Conservation (phyloP, 2,329 filamentous ascomycete genomes). For the Tolypocladium nubicola region DNA sequence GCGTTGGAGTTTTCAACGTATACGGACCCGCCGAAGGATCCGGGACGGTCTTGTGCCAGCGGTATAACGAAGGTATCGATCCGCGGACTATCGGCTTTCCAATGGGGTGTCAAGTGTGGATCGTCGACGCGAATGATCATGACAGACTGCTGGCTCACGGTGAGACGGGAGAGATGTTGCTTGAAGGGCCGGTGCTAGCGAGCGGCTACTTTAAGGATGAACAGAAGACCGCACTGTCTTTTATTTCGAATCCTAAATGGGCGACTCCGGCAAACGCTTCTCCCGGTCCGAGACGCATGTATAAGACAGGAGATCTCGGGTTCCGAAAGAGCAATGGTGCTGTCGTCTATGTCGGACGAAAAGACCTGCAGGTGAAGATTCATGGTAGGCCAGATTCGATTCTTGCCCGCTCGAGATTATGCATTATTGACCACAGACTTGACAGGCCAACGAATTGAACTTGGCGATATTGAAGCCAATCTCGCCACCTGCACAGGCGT, state of each 20-base stretch:
- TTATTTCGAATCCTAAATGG: slow-evolving; percentile 34
- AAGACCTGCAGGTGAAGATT: slow-evolving; percentile 47
- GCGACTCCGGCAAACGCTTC: background rate
- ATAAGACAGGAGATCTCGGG: slow-evolving; percentile 37
- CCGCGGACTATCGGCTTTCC: background rate
- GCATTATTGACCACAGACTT: background rate
- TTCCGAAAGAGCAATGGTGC: slow-evolving; percentile 26
- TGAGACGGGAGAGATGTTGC: slow-evolving; percentile 13
- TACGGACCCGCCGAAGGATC: background rate
- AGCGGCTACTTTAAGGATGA: slow-evolving; percentile 12
- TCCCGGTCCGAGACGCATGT: slow-evolving; percentile 12
- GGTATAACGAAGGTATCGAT: background rate
- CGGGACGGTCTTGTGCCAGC: background rate
- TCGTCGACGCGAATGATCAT: slow-evolving; percentile 9
- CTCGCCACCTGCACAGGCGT: background rate
- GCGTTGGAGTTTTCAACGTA: background rate
- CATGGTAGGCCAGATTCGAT: slow-evolving; percentile 11
- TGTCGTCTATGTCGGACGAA: slow-evolving; percentile 36
- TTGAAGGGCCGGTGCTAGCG: slow-evolving; percentile 14
- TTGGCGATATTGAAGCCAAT: slow-evolving; percentile 14
- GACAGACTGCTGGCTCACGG: slow-evolving; percentile 9
- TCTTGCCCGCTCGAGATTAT: background rate
- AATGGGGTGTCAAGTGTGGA: slow-evolving; percentile 7
- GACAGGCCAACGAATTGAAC: slow-evolving; percentile 41
- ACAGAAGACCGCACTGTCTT: slow-evolving; percentile 8